These are phyloP conservation scores for Diaporthe sp. DNA, from an alignment of 2,329 filamentous ascomycete species.

Conservation along the genomic window DNA sequence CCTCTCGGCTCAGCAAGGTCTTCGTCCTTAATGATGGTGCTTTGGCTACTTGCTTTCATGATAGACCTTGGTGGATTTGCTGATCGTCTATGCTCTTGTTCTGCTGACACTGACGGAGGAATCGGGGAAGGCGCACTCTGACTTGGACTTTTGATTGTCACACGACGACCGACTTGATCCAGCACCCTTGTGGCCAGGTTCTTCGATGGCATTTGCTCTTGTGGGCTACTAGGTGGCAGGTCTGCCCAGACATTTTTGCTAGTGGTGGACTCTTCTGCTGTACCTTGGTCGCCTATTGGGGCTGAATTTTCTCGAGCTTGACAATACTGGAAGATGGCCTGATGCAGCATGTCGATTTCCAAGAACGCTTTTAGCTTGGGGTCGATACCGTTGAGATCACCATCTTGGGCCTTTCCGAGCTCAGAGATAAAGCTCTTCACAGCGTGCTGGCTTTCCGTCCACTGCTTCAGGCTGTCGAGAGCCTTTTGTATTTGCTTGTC, in stretches of 20 bases:
- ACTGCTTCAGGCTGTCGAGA: constrained; percentile 32
- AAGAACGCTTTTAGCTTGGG: constrained; percentile 36
- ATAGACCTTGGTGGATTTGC: constrained; percentile 36
- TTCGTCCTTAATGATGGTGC: not conserved
- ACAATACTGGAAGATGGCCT: constrained; percentile 31
- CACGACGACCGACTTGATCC: constrained; percentile 27
- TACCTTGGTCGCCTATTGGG: not conserved
- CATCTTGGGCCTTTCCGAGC: constrained; percentile 11
- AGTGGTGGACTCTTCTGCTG: not conserved
- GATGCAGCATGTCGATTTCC: constrained; percentile 35
- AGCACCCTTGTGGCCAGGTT: not conserved
- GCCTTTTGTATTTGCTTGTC: constrained; percentile 25
- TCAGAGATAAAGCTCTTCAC: constrained; percentile 15
- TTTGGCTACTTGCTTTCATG: constrained; percentile 27
- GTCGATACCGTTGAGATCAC: constrained; percentile 13
- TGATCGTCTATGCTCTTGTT: constrained; percentile 35
- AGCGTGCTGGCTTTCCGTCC: constrained; percentile 11
- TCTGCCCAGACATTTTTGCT: not conserved
- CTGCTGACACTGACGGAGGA: constrained; percentile 35
- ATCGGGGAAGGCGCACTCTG: constrained; percentile 23
- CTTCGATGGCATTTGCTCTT: not conserved
- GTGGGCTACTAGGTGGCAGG: not conserved
- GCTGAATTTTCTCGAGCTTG: not conserved
- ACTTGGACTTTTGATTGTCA: constrained; percentile 37
- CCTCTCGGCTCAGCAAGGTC: not conserved